Percentiles rank a stretch among this genome's conserved stretches.
These are phyloP conservation scores for Mimosa bimucronata DNA, from an alignment of 306 rosid species.

Conservation along the genomic window DNA sequence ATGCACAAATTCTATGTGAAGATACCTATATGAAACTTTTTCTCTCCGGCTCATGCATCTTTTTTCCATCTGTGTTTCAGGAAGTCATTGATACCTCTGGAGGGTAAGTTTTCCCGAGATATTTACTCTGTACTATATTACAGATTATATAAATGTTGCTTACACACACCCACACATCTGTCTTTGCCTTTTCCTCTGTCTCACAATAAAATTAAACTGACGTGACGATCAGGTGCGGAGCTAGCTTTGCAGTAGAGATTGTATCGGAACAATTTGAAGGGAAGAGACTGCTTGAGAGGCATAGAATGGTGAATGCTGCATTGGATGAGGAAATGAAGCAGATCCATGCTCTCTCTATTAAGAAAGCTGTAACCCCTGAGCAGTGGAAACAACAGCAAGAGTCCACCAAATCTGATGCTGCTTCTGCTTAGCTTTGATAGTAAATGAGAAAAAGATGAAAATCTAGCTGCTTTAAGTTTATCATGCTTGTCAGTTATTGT, in stretches of 20 bases:
- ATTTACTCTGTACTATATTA: not conserved
- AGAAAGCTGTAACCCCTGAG: conserved; percentile 86
- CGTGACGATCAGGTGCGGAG: conserved; percentile 67
- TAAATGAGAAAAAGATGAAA: not conserved
- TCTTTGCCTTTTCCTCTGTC: not conserved
- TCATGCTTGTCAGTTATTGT: conserved; percentile 13
- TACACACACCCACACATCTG: not conserved
- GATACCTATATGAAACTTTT: not conserved
- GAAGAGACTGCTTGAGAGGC: conserved; percentile 88
- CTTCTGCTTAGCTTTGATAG: conserved; percentile 37
- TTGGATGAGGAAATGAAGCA: conserved; percentile 87
- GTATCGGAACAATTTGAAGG: conserved; percentile 88
- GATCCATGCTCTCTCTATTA: conserved; percentile 91
- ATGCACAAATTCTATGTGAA: not conserved
- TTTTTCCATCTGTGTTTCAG: conserved; percentile 58
- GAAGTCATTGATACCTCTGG: conserved; percentile 92
- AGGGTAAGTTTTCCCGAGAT: conserved; percentile 60
- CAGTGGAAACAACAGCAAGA: conserved; percentile 89
- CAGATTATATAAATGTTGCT: no score
- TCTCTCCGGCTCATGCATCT: not conserved
- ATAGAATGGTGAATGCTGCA: conserved; percentile 81
- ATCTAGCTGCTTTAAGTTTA: conserved; percentile 44
- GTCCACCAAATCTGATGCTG: conserved; percentile 56
- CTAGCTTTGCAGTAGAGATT: conserved; percentile 75
- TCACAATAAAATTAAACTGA: not conserved